These are phyloP conservation scores for Schoenoplectus triqueter DNA, from an alignment of 202 grass and related monocot genomes.

Conservation along the genomic window DNA sequence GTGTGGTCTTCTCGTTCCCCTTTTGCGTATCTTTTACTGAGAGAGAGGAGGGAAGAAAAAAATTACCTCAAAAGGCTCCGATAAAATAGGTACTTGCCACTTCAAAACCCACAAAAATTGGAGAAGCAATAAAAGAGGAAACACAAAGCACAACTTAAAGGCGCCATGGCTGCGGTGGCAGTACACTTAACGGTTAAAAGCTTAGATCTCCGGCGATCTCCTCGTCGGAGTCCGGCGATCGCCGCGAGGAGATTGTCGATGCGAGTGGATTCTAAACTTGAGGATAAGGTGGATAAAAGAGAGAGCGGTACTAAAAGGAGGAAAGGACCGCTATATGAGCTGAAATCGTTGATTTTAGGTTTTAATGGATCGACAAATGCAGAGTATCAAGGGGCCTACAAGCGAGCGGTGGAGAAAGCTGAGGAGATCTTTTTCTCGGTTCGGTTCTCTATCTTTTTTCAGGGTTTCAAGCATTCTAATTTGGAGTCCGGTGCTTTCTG, in stretches of 20 bases:
- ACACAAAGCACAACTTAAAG: neutral
- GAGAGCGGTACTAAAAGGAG: conserved; percentile 44
- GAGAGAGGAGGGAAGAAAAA: neutral
- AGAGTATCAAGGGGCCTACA: conserved; percentile 59
- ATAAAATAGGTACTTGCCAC: neutral
- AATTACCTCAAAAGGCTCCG: neutral
- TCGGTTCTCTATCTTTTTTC: conserved; percentile 34
- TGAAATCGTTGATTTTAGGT: conserved; percentile 75
- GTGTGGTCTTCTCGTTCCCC: conserved; percentile 62
- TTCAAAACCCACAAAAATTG: neutral
- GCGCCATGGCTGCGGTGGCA: conserved; percentile 45
- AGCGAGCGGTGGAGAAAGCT: conserved; percentile 78
- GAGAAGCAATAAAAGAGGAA: neutral
- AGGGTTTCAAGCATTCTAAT: conserved; percentile 18
- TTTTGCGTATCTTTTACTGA: neutral
- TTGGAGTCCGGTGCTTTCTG: neutral
- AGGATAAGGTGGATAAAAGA: conserved; percentile 25
- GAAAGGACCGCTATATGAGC: conserved; percentile 83
- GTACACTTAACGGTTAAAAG: conserved; percentile 57
- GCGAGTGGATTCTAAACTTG: conserved; percentile 33
- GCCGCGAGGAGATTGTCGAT: conserved; percentile 44
- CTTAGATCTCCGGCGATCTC: conserved; percentile 37
- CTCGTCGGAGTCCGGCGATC: conserved; percentile 15
- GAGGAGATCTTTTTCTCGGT: conserved; percentile 99
- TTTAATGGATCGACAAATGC: conserved; percentile 62